Evolutionary conservation across 2,329 filamentous ascomycete species (phyloP).

Genomic region (Tolypocladium tundrense): DNA sequence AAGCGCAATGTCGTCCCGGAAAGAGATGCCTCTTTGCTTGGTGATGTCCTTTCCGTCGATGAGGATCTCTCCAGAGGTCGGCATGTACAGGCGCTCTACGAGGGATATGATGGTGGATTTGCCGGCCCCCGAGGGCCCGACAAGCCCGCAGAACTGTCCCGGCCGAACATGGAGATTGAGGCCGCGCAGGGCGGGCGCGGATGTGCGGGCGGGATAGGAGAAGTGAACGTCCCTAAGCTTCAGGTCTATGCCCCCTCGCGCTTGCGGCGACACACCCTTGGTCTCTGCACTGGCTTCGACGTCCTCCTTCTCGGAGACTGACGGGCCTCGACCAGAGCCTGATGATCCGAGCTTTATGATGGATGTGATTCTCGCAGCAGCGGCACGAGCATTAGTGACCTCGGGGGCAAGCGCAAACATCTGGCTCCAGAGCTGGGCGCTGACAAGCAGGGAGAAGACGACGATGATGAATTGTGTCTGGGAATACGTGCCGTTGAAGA

Average conservation of each 20-base stretch:
- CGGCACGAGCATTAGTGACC: conserved; percentile 44
- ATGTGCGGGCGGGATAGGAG: conserved; percentile 11
- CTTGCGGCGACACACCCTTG: conserved; percentile 25
- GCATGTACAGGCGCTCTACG: too few relatives aligned
- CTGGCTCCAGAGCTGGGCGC: conserved; percentile 51
- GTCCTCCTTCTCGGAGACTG: too few relatives aligned
- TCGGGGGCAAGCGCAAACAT: conserved; percentile 57
- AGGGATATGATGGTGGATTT: too few relatives aligned
- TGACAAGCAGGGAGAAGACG: conserved; percentile 49
- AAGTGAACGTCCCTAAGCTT: conserved; percentile 5
- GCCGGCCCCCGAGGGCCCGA: too few relatives aligned
- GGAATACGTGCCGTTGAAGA: conserved; percentile 44
- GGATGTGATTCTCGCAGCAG: conserved; percentile 35
- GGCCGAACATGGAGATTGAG: too few relatives aligned
- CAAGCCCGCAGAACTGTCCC: too few relatives aligned
- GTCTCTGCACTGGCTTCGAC: not conserved
- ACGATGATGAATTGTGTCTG: conserved; percentile 54
- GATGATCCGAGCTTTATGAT: conserved; percentile 13
- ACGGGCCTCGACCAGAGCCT: conserved; percentile 1
- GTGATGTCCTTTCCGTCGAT: too few relatives aligned
- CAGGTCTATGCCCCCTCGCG: conserved; percentile 41
- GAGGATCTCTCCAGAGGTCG: too few relatives aligned
- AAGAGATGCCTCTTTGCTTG: too few relatives aligned
- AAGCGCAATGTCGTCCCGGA: too few relatives aligned
- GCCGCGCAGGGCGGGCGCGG: too few relatives aligned